Base-by-base conservation (phyloP, 306 rosid species). In the Glycyrrhiza uralensis region DNA sequence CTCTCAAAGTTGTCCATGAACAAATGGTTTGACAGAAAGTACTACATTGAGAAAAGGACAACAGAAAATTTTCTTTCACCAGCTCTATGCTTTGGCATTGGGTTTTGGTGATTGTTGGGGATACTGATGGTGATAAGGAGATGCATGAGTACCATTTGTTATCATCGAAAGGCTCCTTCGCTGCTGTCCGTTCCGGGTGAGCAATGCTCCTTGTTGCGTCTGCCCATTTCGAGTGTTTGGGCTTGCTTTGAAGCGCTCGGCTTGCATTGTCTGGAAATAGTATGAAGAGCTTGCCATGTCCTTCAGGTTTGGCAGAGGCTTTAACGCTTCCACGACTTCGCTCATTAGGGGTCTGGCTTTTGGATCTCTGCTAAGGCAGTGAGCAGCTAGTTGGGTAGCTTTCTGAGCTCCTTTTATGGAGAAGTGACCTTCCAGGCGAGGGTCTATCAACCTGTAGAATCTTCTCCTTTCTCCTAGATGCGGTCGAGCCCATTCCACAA, bases 261-360 rank as follows among this genome's bases (percentile, higher is more conserved):
- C 83, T 74, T 87, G 87, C 88, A 90, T 84, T 15, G 96, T 79
- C 80, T 93, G 98, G 80, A 90, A 93, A 74, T 85, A 89, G 62
- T 93, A 93, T 2, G 97, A 93, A 38, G 97, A 90, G 84, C 97
- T 90, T 35, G 97, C 98, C 97, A 93, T 90, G 85, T 93, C 98
- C 84, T 90, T 93, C 6, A 93, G 97, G 84, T 83, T 87, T 61
- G 91, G 97, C 63, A 90, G 83, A 15, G 98, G 98, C 82, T 87
- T 93, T 44, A 93, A 81, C 71, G 85, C 96, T 81, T 93, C 98
- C 1, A 93, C 92, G 41, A 93, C 97, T 83, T 93, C 98, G 47
- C 92, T 89, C 98, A 93, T 93, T 3, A 87, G 72, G 32, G 98
- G 98, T 59, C 98, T 87, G 62, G 87, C 82, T 80, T 93, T 93